Percentiles rank a stretch among this genome's conserved stretches.
These are phyloP conservation scores for Platanthera guangdongensis DNA, from an alignment of 106 monocot genomes.

Conservation along the genomic window DNA sequence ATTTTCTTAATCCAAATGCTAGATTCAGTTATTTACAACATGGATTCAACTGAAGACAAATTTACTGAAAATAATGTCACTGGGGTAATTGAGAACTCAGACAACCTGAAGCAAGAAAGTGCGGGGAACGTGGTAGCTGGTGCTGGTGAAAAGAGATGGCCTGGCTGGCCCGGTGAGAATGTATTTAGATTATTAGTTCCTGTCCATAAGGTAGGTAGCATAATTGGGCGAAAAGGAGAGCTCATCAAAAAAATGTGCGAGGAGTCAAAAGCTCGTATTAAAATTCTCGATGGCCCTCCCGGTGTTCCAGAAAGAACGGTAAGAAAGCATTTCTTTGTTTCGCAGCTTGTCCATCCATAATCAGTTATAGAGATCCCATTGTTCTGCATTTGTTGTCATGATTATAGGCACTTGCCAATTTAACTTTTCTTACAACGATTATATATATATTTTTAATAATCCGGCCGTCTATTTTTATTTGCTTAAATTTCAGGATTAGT, in stretches of 20 bases:
- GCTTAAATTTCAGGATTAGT: background rate
- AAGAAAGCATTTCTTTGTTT: slow-evolving; percentile 19
- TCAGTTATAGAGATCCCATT: background rate
- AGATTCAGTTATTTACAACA: slow-evolving; percentile 8
- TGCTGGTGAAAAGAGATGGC: slow-evolving; percentile 66
- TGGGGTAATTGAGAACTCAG: slow-evolving; percentile 13
- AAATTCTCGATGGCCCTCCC: slow-evolving; percentile 84
- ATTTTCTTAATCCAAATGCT: background rate
- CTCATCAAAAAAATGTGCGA: slow-evolving; percentile 88
- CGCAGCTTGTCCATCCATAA: background rate
- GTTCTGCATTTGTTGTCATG: background rate
- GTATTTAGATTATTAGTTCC: slow-evolving; percentile 86
- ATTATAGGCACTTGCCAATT: background rate
- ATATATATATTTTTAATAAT: background rate
- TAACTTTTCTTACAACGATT: background rate
- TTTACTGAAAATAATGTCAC: slow-evolving; percentile 15
- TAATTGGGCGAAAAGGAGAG: slow-evolving; percentile 93
- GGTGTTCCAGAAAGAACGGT: slow-evolving; percentile 80
- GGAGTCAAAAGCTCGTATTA: slow-evolving; percentile 82
- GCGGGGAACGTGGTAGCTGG: slow-evolving; percentile 16
- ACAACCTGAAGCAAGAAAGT: slow-evolving; percentile 9
- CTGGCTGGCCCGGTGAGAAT: slow-evolving; percentile 93
- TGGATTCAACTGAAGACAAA: slow-evolving; percentile 22
- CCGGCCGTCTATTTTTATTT: background rate
- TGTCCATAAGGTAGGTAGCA: slow-evolving; percentile 66